A percentile compares a stretch with the other conserved stretches of the same genome.
Conservation (phyloP, 805 yeast species). For the Alloascoidea hylecoeti region DNA sequence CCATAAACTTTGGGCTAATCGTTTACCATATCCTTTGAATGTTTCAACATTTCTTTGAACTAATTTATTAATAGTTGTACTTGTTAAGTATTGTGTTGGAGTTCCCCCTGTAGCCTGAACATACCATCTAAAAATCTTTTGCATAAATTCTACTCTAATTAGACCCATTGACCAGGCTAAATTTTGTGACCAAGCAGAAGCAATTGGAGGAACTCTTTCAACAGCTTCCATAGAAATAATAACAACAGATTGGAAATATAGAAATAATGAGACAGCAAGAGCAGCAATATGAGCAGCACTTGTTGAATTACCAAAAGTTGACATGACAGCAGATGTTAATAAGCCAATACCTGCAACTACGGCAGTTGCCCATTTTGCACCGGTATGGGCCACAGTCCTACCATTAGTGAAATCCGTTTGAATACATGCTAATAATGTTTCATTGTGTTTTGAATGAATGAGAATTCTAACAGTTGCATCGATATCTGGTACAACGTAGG, state of each 20-base stretch:
- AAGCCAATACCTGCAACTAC: constrained; percentile 82
- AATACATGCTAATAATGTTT: constrained; percentile 49
- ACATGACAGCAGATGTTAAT: constrained; percentile 64
- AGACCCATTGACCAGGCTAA: constrained; percentile 94
- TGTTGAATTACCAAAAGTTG: constrained; percentile 75
- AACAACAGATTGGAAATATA: constrained; percentile 82
- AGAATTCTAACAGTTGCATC: constrained; percentile 62
- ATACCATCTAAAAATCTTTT: constrained; percentile 72
- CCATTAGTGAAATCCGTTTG: constrained; percentile 68
- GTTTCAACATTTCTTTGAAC: constrained; percentile 41
- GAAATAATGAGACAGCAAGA: constrained; percentile 68
- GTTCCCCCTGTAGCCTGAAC: constrained; percentile 82
- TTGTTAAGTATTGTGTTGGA: constrained; percentile 49
- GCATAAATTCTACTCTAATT: constrained; percentile 70
- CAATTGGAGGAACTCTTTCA: constrained; percentile 82
- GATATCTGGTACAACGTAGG: constrained; percentile 75
- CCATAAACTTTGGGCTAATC: constrained; percentile 8
- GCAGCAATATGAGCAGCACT: constrained; percentile 87
- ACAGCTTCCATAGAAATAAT: constrained; percentile 78
- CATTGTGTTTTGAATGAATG: constrained; percentile 24
- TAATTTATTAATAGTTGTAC: constrained; percentile 50
- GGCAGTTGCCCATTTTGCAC: constrained; percentile 91
- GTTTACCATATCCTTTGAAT: constrained; percentile 7
- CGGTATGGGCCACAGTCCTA: constrained; percentile 65
- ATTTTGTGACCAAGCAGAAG: constrained; percentile 84